A percentile compares a stretch with the other conserved stretches of the same genome.
phyloP scores from a whole-genome alignment of 306 rosid species.

The Herpetospermum pedunculosum region DNA sequence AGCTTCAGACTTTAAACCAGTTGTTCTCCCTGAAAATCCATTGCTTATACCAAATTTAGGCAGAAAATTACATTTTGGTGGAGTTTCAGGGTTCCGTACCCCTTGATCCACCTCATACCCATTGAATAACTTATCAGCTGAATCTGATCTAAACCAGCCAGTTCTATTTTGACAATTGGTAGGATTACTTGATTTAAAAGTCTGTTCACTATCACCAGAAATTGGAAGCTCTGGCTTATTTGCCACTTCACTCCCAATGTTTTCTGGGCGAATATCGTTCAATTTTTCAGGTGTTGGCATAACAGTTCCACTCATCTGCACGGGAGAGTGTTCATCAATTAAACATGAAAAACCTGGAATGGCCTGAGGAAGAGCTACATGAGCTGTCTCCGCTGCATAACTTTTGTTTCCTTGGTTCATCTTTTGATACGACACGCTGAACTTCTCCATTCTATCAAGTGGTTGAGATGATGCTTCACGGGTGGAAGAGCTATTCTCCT shows the following conservation, averaged over 20 bases:
- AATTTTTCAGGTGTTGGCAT: conserved; percentile 12
- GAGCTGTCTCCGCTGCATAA: conserved; percentile 33
- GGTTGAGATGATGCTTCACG: conserved; percentile 22
- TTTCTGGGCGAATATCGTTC: neutral
- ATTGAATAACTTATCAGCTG: conserved; percentile 30
- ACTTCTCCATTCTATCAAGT: conserved; percentile 31
- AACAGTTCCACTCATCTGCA: conserved; percentile 19
- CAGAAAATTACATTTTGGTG: conserved; percentile 20
- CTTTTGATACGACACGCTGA: conserved; percentile 59
- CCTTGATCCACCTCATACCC: conserved; percentile 34
- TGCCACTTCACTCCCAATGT: neutral
- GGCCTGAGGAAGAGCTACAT: conserved; percentile 48
- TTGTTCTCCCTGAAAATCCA: conserved; percentile 23
- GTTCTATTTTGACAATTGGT: conserved; percentile 21
- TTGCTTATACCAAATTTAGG: conserved; percentile 19
- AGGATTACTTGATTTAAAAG: conserved; percentile 22
- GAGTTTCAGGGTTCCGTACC: conserved; percentile 20
- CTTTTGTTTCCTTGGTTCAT: conserved; percentile 43
- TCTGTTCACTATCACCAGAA: conserved; percentile 30
- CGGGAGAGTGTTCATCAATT: conserved; percentile 47
- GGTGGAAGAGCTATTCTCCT: conserved; percentile 18
- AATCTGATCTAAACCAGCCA: conserved; percentile 19
- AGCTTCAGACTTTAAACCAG: conserved; percentile 22
- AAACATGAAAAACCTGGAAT: conserved; percentile 52
- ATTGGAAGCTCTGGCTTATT: conserved; percentile 18